These are phyloP conservation scores for Hypoxylon subgilvum DNA, from an alignment of 495 filamentous ascomycete genomes.

Conservation along the genomic window DNA sequence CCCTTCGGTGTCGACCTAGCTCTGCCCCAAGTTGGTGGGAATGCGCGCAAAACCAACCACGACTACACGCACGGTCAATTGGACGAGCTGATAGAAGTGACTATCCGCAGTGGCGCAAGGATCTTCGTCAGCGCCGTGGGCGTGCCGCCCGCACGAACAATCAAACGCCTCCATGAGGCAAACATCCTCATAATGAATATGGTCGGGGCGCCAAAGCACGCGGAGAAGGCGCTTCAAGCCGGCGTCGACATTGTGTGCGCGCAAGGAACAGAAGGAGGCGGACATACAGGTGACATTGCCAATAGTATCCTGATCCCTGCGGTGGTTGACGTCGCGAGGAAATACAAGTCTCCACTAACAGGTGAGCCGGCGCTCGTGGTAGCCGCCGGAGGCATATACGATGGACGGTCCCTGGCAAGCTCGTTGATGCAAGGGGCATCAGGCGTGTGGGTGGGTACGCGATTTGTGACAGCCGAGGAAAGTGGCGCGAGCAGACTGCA, in stretches of 20 bases:
- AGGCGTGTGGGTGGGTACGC: conserved; percentile 84
- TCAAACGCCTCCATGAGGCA: conserved; percentile 73
- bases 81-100: conserved; percentile 80
- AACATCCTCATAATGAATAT: conserved; percentile 91
- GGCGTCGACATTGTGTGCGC: conserved; percentile 87
- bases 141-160: conserved; percentile 70
- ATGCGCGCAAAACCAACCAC: conserved; percentile 84
- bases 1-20: conserved; percentile 90
- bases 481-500: conserved; percentile 78
- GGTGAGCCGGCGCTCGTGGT: conserved; percentile 67
- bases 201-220: conserved; percentile 91
- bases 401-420: conserved; percentile 73
- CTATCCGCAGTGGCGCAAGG: conserved; percentile 75
- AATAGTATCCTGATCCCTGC: conserved; percentile 75
- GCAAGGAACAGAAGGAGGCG: conserved; percentile 80
- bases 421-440: conserved; percentile 74
- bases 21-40: conserved; percentile 80
- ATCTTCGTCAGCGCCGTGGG: conserved; percentile 86
- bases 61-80: conserved; percentile 88
- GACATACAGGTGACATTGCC: conserved; percentile 79
- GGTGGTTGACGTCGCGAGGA: conserved; percentile 72
- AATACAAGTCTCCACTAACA: conserved; percentile 60
- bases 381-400: conserved; percentile 75
- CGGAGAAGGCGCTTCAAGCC: conserved; percentile 76
- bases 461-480: conserved; percentile 80